Conservation (phyloP, 306 rosid genomes). For the Psophocarpus tetragonolobus region DNA sequence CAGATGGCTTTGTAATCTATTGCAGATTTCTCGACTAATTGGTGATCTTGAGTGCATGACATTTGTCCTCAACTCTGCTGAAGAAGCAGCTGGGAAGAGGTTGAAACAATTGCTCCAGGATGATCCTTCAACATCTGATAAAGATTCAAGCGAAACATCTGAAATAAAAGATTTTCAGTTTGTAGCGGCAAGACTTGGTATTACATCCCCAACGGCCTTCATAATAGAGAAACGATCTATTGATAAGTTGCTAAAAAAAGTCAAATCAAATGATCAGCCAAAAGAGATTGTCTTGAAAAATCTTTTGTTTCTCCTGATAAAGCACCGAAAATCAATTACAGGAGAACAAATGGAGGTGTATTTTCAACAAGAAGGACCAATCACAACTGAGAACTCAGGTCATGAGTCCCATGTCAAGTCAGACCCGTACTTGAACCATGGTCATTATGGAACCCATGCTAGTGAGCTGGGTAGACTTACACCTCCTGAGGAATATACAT, state of each 20-base stretch:
- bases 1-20: conserved; percentile 35
- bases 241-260: conserved; percentile 48
- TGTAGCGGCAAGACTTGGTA: conserved; percentile 63
- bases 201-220: conserved; percentile 57
- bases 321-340: conserved; percentile 43
- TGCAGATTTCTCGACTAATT: conserved; percentile 75
- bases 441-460: conserved; percentile 33
- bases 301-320: conserved; percentile 58
- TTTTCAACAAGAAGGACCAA: conserved; percentile 35
- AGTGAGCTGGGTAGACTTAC: conserved; percentile 40
- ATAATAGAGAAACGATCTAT: conserved; percentile 69
- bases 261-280: conserved; percentile 42
- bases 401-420: conserved; percentile 39
- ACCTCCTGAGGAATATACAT: conserved; percentile 67
- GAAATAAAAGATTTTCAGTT: conserved; percentile 61
- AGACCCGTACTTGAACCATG: conserved; percentile 20
- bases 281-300: conserved; percentile 60
- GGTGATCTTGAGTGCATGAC: conserved; percentile 59
- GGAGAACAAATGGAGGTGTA: conserved; percentile 46
- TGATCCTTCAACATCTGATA: conserved; percentile 44
- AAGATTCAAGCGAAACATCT: conserved; percentile 49
- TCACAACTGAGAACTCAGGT: conserved; percentile 36
- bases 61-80: conserved; percentile 60
- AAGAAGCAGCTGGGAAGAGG: conserved; percentile 73
- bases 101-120: conserved; percentile 54